These are phyloP conservation scores for Eucalyptus coolabah DNA, from an alignment of 345 rosid species.

Conservation along the genomic window DNA sequence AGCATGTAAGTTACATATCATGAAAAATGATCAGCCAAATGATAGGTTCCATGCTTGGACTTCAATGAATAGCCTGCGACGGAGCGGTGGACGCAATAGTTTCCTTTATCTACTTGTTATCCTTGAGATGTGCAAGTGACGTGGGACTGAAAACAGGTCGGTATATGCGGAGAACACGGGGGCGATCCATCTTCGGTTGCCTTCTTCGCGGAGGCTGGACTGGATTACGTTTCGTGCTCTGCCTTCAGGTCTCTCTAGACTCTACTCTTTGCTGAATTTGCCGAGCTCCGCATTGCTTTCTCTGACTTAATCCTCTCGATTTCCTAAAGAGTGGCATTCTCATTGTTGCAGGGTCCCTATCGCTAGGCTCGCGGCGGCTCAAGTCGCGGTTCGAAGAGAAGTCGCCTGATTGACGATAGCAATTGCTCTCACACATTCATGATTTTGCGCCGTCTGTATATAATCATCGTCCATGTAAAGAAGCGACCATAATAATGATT, in stretches of 20 bases:
- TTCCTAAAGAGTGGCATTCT: background rate
- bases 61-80: background rate
- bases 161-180: constrained; percentile 97
- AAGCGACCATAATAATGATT: background rate
- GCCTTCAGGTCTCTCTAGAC: constrained; percentile 60
- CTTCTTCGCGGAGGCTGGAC: constrained; percentile 81
- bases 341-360: constrained; percentile 51
- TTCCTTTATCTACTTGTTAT: background rate
- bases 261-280: background rate
- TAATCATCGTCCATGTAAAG: background rate
- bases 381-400: constrained; percentile 36
- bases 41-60: background rate
- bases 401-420: background rate
- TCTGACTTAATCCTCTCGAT: background rate
- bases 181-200: constrained; percentile 95
- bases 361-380: constrained; percentile 96
- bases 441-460: background rate
- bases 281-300: background rate
- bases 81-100: rapidly evolving
- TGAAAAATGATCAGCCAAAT: background rate
- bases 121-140: background rate
- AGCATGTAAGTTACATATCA: background rate
- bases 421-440: background rate
- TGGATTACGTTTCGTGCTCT: constrained; percentile 96
- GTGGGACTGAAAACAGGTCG: constrained; percentile 37